Base-by-base conservation (phyloP, 2,329 filamentous ascomycete genomes). In the Colletotrichum horii region DNA sequence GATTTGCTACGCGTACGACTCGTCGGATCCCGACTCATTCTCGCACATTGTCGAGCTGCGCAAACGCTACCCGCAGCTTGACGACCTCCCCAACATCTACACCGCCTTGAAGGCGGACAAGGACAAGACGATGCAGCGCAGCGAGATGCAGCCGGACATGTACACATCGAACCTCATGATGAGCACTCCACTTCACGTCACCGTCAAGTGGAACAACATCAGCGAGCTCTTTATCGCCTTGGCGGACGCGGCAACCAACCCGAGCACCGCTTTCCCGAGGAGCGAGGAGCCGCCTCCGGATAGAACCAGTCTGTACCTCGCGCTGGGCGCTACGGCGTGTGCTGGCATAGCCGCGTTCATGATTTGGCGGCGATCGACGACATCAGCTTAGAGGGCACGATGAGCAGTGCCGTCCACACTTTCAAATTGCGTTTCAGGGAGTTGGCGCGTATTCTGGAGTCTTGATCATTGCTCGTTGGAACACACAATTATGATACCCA, bases 1-100 rank as follows among this genome's bases (percentile, higher is more conserved):
- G 28, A 91, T 99, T 61, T 98, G 96, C 85, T 98, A 98, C 85
- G 93, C 95, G 1, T 99, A 98, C 85, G 97, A 99, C 86, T 98
- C 96, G 3, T 97, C 96, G 2, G 96, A 99, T 77, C 96, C 97
- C 0, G 96, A 98, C 83, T 98, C 95, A 6, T 99, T 99, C 84
- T 93, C 94, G 2, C 96, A 98, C 81, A 95, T 99, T 69, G 94
- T 96, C 48, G 91, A 94, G 22, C 88, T 98, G 65, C 93, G 96
- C 58, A 90, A 91, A 71, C 94, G 93, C 80, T 94, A 96, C 79
- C 93, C 95, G 0, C 94, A 97, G 71, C 90, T 99, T 4, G 94
- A 98, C 82, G 93, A 95, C n/a, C 87, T 99, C 32, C 97, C 97
- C 0, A 94, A 95, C 11, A 93, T 99, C 9, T 99, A 98, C 83